Conservation (phyloP, 352 stramenopile species). For the Lagenidium sp. region DNA sequence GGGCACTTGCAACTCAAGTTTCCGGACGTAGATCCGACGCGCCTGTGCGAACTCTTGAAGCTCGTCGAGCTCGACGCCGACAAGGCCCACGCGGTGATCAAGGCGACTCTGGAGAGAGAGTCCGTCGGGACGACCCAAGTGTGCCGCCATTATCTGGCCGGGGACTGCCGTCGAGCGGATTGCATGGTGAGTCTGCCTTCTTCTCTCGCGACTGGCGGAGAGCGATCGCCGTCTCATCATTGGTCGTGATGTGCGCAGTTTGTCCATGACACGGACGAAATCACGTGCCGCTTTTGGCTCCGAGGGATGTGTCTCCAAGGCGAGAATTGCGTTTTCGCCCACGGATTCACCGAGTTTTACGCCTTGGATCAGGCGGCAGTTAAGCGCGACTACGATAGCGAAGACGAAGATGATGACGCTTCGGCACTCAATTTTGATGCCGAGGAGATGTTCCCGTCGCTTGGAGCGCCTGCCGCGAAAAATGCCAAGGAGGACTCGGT, state of each 20-base stretch:
- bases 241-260: slow-evolving; percentile 30
- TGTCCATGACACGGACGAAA: slow-evolving; percentile 72
- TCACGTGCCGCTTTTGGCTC: slow-evolving; percentile 83
- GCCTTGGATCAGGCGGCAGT: slow-evolving; percentile 34
- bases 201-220: too few relatives aligned
- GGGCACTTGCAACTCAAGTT: slow-evolving; percentile 81
- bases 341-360: slow-evolving; percentile 75
- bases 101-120: slow-evolving; percentile 67
- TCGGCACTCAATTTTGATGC: slow-evolving; percentile 44
- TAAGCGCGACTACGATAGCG: slow-evolving; percentile 59
- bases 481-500: slow-evolving; percentile 38
- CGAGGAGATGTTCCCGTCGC: slow-evolving; percentile 75
- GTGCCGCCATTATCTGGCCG: slow-evolving; percentile 74
- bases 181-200: slow-evolving; percentile 82
- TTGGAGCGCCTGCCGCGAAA: slow-evolving; percentile 9
- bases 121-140: slow-evolving; percentile 62
- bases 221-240: neutral
- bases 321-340: slow-evolving; percentile 73
- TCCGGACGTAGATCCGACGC: slow-evolving; percentile 58
- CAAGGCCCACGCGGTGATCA: slow-evolving; percentile 63
- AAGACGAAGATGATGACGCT: slow-evolving; percentile 50
- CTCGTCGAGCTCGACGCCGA: slow-evolving; percentile 66
- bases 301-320: slow-evolving; percentile 68
- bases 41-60: slow-evolving; percentile 65
- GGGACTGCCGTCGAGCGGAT: slow-evolving; percentile 73